Percentiles rank a stretch among this genome's conserved stretches.
phyloP scores from a whole-genome alignment of 768 basidiomycete genomes.

The Lyophyllum decastes region DNA sequence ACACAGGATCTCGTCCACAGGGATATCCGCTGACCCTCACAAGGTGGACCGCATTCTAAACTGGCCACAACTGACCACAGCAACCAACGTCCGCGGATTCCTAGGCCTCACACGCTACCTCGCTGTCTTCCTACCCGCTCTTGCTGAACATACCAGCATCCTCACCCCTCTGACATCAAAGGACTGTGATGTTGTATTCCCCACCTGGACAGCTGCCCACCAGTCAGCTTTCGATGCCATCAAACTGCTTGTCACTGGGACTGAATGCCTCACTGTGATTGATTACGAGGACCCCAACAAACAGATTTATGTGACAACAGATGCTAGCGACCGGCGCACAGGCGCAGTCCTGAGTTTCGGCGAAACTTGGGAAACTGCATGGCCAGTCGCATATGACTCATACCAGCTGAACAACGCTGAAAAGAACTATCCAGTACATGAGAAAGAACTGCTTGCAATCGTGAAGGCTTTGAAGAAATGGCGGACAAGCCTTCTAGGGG shows the following conservation, averaged over 20 bases:
- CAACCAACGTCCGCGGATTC: slow-evolving; percentile 30
- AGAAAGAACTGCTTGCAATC: slow-evolving; percentile 35
- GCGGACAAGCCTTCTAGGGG: slow-evolving; percentile 16
- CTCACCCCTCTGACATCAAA: slow-evolving; percentile 27
- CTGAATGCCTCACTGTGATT: slow-evolving; percentile 16
- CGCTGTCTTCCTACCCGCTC: slow-evolving; percentile 1
- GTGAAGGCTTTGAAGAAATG: slow-evolving; percentile 29
- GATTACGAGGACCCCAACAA: slow-evolving; percentile 1
- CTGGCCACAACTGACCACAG: slow-evolving; percentile 30
- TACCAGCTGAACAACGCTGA: slow-evolving; percentile 1
- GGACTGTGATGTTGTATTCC: slow-evolving; percentile 24
- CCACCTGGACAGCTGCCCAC: slow-evolving; percentile 23
- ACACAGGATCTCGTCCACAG: slow-evolving; percentile 27
- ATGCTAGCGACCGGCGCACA: slow-evolving; percentile 23
- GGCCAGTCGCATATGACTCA: slow-evolving; percentile 9
- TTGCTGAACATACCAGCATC: not conserved
- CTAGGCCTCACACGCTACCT: slow-evolving; percentile 33
- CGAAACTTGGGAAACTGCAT: not conserved
- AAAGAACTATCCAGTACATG: slow-evolving; percentile 18
- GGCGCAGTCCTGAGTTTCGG: slow-evolving; percentile 8
- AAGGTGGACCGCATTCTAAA: slow-evolving; percentile 28
- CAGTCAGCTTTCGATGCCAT: slow-evolving; percentile 27
- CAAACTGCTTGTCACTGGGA: not conserved
- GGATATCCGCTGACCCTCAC: slow-evolving; percentile 26
- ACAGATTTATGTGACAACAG: slow-evolving; percentile 28